phyloP scores from a whole-genome alignment of 345 rosid species.

The Corymbia maculata region DNA sequence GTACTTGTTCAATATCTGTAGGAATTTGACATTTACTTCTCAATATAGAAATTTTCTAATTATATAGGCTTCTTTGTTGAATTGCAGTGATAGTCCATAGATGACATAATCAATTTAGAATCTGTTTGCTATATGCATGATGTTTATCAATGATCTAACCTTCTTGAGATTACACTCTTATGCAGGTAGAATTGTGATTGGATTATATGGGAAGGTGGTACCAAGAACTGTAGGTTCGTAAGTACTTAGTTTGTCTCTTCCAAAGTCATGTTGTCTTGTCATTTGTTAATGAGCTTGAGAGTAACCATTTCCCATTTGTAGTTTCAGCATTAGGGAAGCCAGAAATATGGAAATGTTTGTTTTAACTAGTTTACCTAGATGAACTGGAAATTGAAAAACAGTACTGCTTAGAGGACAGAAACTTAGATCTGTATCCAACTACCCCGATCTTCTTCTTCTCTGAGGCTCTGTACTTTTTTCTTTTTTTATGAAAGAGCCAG shows the following conservation, averaged over 20 bases:
- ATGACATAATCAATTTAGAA: neutral
- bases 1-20: neutral
- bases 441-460: neutral
- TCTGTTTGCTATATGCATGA: neutral
- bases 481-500: neutral
- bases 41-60: neutral
- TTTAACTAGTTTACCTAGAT: neutral
- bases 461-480: neutral
- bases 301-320: neutral
- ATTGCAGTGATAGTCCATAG: neutral
- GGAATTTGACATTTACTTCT: neutral
- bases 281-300: neutral
- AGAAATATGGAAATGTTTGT: neutral
- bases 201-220: conserved; percentile 80
- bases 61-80: neutral
- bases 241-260: conserved; percentile 12
- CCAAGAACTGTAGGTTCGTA: conserved; percentile 77
- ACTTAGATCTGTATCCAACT: neutral
- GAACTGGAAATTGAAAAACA: neutral
- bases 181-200: conserved; percentile 95
- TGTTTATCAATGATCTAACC: neutral
- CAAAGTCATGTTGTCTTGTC: neutral
- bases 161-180: neutral
- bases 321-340: neutral
- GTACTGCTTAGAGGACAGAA: neutral